Evolutionary conservation across 306 rosid genomes (phyloP), one percentile per base, ranked within the genome.

Genomic region (Echinosophora koreensis): DNA sequence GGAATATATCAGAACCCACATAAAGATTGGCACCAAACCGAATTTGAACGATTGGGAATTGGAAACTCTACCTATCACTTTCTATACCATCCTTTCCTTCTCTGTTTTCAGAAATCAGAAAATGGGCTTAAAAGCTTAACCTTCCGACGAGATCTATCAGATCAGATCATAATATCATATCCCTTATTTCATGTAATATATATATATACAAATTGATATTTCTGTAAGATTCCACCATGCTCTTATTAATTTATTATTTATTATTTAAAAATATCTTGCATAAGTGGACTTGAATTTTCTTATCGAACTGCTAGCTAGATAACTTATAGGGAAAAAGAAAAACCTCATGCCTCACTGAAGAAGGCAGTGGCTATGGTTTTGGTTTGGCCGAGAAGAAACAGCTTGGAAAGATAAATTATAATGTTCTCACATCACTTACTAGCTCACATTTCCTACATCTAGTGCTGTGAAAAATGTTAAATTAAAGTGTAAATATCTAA

Each of bases 1-100:
- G 69, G 82, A 66, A 84, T 52, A 71, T 77, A 11, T 66, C 28
- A 5, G 80, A 83, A 76, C 83, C 80, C 82, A 84, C 73, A 66
- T 59, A 9, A 34, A 44, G 49, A 22, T 79, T 69, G 66, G 78
- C 71, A 75, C 71, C 71, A 64, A 62, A 27, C 57, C 1, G 1
- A 17, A 70, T 39, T 32, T 70, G 71, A 70, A 18, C 58, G 76
- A 70, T 50, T 10, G 76, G 55, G 16, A 70, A 64, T 56, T 16
- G 39, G 30, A 69, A 84, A 68, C 61, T 47, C 27, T 41, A 8
- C 17, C n/a, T 41, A 8, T 30, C n/a, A 30, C 37, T 68, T 59
- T 28, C 69, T 44, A 17, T 60, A 56, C 7, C 54, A 65, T 4
- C 28, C 55, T 39, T 44, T 4, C 28, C 55, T 39, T 44, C 34